A percentile compares a stretch with the other conserved stretches of the same genome.
These are phyloP conservation scores for Lycium ferocissimum DNA, from an alignment of 257 asterid genomes.

Conservation along the genomic window DNA sequence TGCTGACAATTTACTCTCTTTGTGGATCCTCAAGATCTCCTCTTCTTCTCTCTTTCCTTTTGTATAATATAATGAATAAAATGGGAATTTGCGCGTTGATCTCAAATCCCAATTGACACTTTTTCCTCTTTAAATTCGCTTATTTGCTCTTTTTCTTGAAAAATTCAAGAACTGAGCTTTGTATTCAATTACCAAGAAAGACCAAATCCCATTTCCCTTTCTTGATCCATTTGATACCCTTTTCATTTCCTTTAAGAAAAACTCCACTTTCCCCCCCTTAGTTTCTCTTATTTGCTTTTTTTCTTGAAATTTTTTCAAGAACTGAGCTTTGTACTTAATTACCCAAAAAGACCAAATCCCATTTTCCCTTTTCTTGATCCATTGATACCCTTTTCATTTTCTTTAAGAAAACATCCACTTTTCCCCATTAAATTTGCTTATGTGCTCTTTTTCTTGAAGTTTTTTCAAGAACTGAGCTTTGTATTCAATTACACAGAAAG, in stretches of 20 bases:
- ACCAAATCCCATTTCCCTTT: background rate
- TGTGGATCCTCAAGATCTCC: constrained; percentile 13
- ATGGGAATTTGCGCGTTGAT: background rate
- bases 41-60: constrained; percentile 10
- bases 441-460: background rate
- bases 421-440: background rate
- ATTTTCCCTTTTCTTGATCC: background rate
- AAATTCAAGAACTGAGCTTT: background rate
- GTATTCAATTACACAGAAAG: background rate
- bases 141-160: background rate
- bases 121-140: background rate
- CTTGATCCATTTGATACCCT: background rate
- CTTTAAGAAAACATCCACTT: background rate
- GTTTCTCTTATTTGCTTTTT: background rate
- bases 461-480: background rate
- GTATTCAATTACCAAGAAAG: background rate
- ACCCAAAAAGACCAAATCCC: background rate
- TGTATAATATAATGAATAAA: background rate
- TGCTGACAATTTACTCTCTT: background rate
- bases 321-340: background rate
- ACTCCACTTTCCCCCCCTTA: background rate
- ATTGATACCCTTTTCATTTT: background rate
- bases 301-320: background rate
- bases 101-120: background rate
- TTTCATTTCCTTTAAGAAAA: background rate